Conservation (phyloP, 1,139 yeast species). For the Pichia sp. region DNA sequence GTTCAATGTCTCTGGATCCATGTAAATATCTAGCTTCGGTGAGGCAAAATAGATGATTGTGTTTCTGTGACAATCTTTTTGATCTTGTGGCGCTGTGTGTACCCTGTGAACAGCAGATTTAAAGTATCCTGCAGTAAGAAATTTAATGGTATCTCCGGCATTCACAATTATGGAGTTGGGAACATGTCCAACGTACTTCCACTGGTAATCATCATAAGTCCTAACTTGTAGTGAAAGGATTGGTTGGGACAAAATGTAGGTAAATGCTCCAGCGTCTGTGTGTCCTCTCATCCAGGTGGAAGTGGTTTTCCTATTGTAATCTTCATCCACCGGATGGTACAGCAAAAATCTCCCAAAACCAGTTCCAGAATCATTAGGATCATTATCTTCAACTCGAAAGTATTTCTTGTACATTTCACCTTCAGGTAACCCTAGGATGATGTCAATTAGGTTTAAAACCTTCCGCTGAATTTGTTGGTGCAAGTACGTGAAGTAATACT, state of each 20-base stretch:
- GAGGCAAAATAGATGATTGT: slow-evolving; percentile 36
- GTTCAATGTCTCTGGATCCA: slow-evolving; percentile 27
- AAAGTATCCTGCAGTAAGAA: slow-evolving; percentile 43
- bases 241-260: slow-evolving; percentile 44
- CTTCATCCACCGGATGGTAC: slow-evolving; percentile 31
- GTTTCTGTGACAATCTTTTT: slow-evolving; percentile 32
- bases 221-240: slow-evolving; percentile 43
- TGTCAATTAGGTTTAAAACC: slow-evolving; percentile 33
- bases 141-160: slow-evolving; percentile 43
- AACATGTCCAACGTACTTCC: slow-evolving; percentile 42
- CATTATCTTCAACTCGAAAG: slow-evolving; percentile 28
- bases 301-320: slow-evolving; percentile 26
- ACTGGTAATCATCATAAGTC: slow-evolving; percentile 39
- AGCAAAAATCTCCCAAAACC: slow-evolving; percentile 39
- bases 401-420: slow-evolving; percentile 32
- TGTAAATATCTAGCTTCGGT: slow-evolving; percentile 8
- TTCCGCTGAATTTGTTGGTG: slow-evolving; percentile 33
- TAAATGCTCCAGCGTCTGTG: slow-evolving; percentile 41
- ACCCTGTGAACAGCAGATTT: slow-evolving; percentile 43
- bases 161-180: slow-evolving; percentile 42
- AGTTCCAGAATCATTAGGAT: slow-evolving; percentile 29
- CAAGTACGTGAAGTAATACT: slow-evolving; percentile 31
- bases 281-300: slow-evolving; percentile 45
- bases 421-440: slow-evolving; percentile 36
- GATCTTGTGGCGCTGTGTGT: slow-evolving; percentile 40